Base-by-base conservation (phyloP, 164 flowering plant genomes). In the Annona squamosa region DNA sequence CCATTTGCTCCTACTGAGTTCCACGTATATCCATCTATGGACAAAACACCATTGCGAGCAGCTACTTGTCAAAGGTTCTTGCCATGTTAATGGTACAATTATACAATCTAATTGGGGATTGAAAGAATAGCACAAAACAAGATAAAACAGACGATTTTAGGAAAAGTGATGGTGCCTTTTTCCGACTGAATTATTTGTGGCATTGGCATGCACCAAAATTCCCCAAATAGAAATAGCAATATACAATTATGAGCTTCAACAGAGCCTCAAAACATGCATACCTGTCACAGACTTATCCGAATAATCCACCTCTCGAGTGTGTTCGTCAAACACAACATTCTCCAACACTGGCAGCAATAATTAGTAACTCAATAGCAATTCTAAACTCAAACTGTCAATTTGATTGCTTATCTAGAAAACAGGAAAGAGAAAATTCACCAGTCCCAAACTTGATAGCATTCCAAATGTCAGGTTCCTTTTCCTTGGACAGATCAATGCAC, bases 381-480 rank as follows among this genome's bases (percentile, higher is more conserved):
- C 99, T 98, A 78, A 95, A 95, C 87, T 16, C 59, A 52, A 52
- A 52, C 3, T 52, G 59, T 52, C 9, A 52, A 9, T 5, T 26
- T 13, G 65, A 17, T n/a, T 3, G 10, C 17, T 3, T 12, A 43
- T 5, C 46, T 4, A 68, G 68, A 52, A 52, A 10, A 52, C 59
- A 52, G 13, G 13, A 2, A 52, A 52, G 2, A 52, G 59, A 5
- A 12, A 52, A 52, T 9, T 52, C 13, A 93, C 99, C 98, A 43
- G 99, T 87, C 17, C 99, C 99, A 77, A 96, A 96, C 87, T 91
- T 93, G 83, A 96, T 96, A 73, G 99, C 97, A 75, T 96, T 91
- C 86, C 87, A 96, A 74, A 93, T 96, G 81, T 96, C 99, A 52
- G 99, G 99, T 77, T 93, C 99, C 80, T 96, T 96, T 76, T 93